A percentile compares a stretch with the other conserved stretches of the same genome.
phyloP scores from a whole-genome alignment of 192 early-diverging fungal species.

The Funneliformis mosseae region DNA sequence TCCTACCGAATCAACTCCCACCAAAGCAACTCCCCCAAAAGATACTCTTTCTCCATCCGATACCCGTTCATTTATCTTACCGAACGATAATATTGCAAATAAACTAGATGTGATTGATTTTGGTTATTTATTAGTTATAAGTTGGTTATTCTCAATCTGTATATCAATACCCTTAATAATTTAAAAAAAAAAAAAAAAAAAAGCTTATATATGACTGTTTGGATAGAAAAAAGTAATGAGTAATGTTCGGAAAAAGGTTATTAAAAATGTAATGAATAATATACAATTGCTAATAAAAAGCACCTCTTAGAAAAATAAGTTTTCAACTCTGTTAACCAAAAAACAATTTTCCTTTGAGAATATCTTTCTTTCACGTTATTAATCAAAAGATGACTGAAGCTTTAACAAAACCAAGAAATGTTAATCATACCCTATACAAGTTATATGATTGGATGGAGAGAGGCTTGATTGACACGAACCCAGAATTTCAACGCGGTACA shows the following conservation, averaged over 20 bases:
- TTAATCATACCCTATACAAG: slow-evolving; percentile 16
- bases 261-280: no score
- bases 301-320: no score
- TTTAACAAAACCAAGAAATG: slow-evolving; percentile 21
- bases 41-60: neutral
- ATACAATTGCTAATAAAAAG: no score
- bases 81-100: neutral
- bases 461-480: neutral
- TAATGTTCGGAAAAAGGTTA: no score
- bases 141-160: neutral
- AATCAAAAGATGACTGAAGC: neutral
- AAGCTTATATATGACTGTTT: no score
- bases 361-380: neutral
- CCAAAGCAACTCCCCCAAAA: no score
- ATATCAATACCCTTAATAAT: neutral
- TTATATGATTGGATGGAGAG: neutral
- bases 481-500: slow-evolving; percentile 20
- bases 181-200: no score
- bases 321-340: no score
- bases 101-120: neutral
- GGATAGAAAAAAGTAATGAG: no score
- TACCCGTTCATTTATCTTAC: neutral
- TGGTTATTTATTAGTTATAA: neutral
- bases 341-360: neutral
- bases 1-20: neutral